Percentiles rank a stretch among this genome's conserved stretches.
These are phyloP conservation scores for Acmispon strigosus DNA, from an alignment of 306 rosid genomes.

Conservation along the genomic window DNA sequence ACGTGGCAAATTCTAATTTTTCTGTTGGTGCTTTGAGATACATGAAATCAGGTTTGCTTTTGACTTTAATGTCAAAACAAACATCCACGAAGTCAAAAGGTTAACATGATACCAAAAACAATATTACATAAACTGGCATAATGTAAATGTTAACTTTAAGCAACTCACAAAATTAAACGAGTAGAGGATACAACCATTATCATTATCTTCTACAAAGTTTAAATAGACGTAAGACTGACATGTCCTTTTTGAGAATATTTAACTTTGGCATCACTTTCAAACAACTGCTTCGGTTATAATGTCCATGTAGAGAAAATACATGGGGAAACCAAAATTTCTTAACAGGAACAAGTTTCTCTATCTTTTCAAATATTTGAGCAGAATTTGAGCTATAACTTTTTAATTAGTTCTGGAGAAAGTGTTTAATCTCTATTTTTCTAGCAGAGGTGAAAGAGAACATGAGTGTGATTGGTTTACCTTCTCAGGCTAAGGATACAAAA, in stretches of 20 bases:
- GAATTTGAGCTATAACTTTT: background rate
- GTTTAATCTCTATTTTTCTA: constrained; percentile 5
- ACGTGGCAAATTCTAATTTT: too few relatives aligned
- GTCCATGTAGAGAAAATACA: background rate
- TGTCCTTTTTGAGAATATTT: background rate
- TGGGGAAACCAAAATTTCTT: background rate
- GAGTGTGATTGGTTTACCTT: constrained; percentile 4
- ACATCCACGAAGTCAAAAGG: too few relatives aligned
- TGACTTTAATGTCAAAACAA: too few relatives aligned
- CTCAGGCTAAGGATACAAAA: constrained; percentile 9
- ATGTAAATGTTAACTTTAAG: background rate
- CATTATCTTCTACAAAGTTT: background rate
- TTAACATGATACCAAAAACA: too few relatives aligned
- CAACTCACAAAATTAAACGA: background rate
- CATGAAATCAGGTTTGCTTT: too few relatives aligned
- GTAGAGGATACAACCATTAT: background rate
- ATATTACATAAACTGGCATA: background rate
- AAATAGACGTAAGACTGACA: background rate
- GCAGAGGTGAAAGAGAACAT: constrained; percentile 2
- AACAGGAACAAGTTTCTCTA: background rate
- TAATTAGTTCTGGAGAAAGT: background rate
- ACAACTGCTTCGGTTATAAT: background rate
- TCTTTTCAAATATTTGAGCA: background rate
- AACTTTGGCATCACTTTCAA: background rate
- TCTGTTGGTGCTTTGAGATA: too few relatives aligned